Evolutionary conservation across 441 rosid species (phyloP), one percentile per base, ranked within the genome.

Genomic region (Bruguiera hainesii): DNA sequence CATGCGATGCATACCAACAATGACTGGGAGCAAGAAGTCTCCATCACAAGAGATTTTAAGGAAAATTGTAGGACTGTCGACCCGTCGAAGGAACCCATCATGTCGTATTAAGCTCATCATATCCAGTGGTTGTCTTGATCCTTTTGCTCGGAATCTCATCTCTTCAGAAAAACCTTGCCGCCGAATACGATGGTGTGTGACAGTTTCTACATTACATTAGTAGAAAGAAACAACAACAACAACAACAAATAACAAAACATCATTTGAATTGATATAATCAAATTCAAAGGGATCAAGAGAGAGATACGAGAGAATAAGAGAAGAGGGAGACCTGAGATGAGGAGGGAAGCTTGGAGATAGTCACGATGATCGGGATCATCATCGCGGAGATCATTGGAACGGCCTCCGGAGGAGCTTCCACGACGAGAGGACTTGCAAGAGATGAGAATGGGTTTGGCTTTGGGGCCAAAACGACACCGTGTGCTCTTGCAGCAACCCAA

Each of bases 1-100:
- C 23, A 50, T 18, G 31, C 19, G 57, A 11, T 6, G 58, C 26
- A 53, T 80, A 90, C 96, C 96, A 78, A 84, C 95, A 31, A 83
- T 72, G 73, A 90, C 76, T 18, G 97, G 98, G 52, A 90, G 83
- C 78, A 89, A 73, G 76, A 83, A 91, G 73, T 90, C 95, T 15
- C 86, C 96, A 72, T 85, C 86, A 79, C 93, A 93, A 66, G 90
- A 84, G 76, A 93, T 78, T 77, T 89, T 89, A 64, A 93, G 96
- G 77, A 94, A 94, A 73, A 94, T 88, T 1, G 98, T 88, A 9
- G 98, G 98, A 74, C 74, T 79, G 19, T 79, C 88, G 74, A 88
- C 91, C 15, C 84, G 85, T 26, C 80, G 84, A 29, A 91, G 89
- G 78, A 88, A 79, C 28, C 78, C 42, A 8, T 37, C 83, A 21